Evolutionary conservation across 2,329 filamentous ascomycete species (phyloP), one percentile per base, ranked within the genome.

Genomic region (Trichoderma pleuroti): DNA sequence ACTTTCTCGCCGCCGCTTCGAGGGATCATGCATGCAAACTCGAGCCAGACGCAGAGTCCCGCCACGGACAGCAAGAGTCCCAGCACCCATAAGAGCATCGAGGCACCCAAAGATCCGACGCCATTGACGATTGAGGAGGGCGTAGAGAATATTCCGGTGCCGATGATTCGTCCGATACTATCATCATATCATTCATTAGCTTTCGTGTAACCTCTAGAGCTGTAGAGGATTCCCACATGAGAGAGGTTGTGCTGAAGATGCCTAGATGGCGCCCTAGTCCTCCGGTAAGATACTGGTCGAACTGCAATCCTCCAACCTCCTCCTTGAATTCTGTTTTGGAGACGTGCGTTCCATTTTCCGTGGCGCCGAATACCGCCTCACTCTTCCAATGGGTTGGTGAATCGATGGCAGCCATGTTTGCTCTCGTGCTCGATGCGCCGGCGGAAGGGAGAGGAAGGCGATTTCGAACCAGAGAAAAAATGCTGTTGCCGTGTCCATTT

Each of bases 81-180:
- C 57, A 74, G 63, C 4, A 74, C 71, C 73, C 73, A 75, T 5
- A 75, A 54, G 9, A 75, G 24, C 57, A 75, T 68, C 5, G 74
- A 71, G 24, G 74, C 74, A 14, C 74, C 74, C 12, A 75, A 72
- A 52, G 73, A 74, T 49, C 74, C 73, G 24, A 75, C 66, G 18
- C 73, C 66, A 42, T 70, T 64, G 67, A 74, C 72, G 12, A 75
- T 74, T 28, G 73, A 73, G 5, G 74, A 75, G 4, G 74, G 74
- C 4, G 73, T 74, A 9, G 74, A 73, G 30, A 75, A 75, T 59
- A 75, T 75, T 52, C 74, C 74, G 4, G 74, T 75, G 18, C 74
- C 74, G n/a, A 75, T 72, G 46, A 75, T 75, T 70, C 74, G 74
- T 11, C 74, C 74, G 68, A 75, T 68, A 54, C 74, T 74, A 34